Evolutionary conservation across 352 stramenopile species (phyloP).

Genomic region (Aphanomyces euteiches): DNA sequence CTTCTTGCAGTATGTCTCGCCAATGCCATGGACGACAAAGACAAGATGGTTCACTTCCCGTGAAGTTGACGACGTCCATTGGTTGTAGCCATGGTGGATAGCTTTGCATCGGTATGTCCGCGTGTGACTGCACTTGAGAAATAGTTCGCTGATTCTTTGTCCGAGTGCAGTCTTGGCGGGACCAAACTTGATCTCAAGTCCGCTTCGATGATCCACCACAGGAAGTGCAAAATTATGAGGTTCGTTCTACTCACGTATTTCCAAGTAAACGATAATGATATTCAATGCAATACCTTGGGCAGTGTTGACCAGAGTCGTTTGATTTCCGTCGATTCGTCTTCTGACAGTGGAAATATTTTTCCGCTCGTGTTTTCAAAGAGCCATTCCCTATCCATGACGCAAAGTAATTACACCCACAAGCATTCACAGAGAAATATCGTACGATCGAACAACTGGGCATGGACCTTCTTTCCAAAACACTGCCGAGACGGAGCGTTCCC

Average conservation of each 20-base stretch:
- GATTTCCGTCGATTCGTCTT: conserved; percentile 28
- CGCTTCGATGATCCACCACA: conserved; percentile 18
- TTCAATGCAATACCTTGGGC: conserved; percentile 38
- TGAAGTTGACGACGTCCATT: conserved; percentile 56
- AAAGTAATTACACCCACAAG: too few species aligned
- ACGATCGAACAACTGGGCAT: conserved; percentile 68
- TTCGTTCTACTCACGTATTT: conserved; percentile 17
- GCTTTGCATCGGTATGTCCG: conserved; percentile 14
- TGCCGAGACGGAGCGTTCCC: conserved; percentile 70
- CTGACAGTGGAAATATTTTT: conserved; percentile 40
- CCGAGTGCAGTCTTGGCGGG: conserved; percentile 16
- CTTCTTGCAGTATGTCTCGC: conserved; percentile 41
- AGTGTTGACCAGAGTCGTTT: conserved; percentile 40
- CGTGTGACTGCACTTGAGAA: conserved; percentile 14
- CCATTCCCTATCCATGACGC: conserved; percentile 51
- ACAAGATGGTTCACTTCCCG: conserved; percentile 83
- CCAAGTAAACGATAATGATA: background rate
- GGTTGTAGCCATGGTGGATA: conserved; percentile 72
- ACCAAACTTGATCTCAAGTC: conserved; percentile 10
- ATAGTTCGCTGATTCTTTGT: conserved; percentile 19
- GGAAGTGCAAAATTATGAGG: conserved; percentile 33
- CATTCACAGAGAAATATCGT: conserved; percentile 38
- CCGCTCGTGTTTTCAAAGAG: conserved; percentile 61
- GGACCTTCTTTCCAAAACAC: conserved; percentile 75
- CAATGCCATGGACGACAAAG: conserved; percentile 87